Base-by-base conservation (phyloP, 305 asterid species). In the Fraxinus xanthoxyloides region DNA sequence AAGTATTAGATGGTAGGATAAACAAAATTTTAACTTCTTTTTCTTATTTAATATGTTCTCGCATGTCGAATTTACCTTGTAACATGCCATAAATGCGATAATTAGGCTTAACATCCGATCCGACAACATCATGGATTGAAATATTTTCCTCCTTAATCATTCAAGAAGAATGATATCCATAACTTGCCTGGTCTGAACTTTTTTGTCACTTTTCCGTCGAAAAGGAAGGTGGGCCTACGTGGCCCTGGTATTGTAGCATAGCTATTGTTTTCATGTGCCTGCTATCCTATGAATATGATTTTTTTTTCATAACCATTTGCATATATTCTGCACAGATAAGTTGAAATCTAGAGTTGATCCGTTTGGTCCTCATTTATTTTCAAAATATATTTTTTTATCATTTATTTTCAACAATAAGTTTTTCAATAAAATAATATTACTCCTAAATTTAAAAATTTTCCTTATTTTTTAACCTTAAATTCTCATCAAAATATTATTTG, bases 81-180 rank as follows among this genome's bases (percentile, higher is more conserved):
- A 26, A 28, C n/a, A 26, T 24, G 73, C 19, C 13, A 59, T 59
- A 1, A 59, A 8, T 24, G 30, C 69, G 30, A 19, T 19, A 59
- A 5, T 61, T 59, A 51, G 78, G 77, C 31, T 74, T 56, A 26
- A 36, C 21, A 21, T 15, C 43, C 2, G 78, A 81, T 28, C 63
- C 81, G 77, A 51, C 80, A 59, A 13, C 63, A 74, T 43, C 19
- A 24, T 32, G 36, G 67, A 46, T 35, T 78, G 69, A 35, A 32
- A 12, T 74, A 7, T 74, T 75, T 82, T 72, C 56, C 76, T 36
- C 38, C 32, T 12, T 4, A 7, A 77, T 87, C 82, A 75, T 84
- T 48, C 74, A 31, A 76, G 6, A 80, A 78, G 81, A 81, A 77
- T 76, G 83, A 83, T 80, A 40, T 78, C 74, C 78, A 48, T 78